phyloP scores from a whole-genome alignment of 495 filamentous ascomycete genomes.

The Daldinia concentrica region DNA sequence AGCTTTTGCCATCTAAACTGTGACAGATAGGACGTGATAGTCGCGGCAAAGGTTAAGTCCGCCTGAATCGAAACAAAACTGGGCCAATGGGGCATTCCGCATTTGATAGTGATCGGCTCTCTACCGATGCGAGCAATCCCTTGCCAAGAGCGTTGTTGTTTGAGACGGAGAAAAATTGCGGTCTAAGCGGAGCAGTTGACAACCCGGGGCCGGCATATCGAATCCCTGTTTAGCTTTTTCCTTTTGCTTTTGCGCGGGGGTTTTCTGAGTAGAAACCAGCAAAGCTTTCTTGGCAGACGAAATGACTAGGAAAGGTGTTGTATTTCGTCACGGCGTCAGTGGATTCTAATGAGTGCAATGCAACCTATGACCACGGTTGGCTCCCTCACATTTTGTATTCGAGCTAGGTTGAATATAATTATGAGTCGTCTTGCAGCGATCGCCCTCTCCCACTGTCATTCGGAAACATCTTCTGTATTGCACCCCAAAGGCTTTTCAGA shows the following conservation, averaged over 20 bases:
- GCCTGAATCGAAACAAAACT: conserved; percentile 41
- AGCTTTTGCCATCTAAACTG: conserved; percentile 22
- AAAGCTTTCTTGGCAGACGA: conserved; percentile 6
- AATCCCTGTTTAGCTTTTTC: conserved; percentile 20
- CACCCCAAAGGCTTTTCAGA: conserved; percentile 16
- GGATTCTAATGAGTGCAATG: conserved; percentile 4
- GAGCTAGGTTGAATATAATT: conserved; percentile 38
- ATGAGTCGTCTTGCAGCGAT: conserved; percentile 39
- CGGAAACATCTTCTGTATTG: conserved; percentile 43
- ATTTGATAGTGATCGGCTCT: conserved; percentile 35
- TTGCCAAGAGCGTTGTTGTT: conserved; percentile 35
- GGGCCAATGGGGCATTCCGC: conserved; percentile 27
- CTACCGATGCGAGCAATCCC: conserved; percentile 15
- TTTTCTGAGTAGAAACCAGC: background rate
- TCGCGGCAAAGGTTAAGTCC: conserved; percentile 25
- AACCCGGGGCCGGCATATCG: conserved; percentile 28
- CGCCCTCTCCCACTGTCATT: conserved; percentile 37
- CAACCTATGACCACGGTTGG: conserved; percentile 35
- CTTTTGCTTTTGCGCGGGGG: background rate
- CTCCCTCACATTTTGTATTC: conserved; percentile 32
- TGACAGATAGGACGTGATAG: conserved; percentile 33
- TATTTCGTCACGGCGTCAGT: conserved; percentile 20
- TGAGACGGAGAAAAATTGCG: conserved; percentile 33
- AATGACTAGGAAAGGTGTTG: conserved; percentile 10
- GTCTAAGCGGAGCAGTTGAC: conserved; percentile 29